Base-by-base conservation (phyloP, 108 stramenopile genomes). In the Nitzschia palea region DNA sequence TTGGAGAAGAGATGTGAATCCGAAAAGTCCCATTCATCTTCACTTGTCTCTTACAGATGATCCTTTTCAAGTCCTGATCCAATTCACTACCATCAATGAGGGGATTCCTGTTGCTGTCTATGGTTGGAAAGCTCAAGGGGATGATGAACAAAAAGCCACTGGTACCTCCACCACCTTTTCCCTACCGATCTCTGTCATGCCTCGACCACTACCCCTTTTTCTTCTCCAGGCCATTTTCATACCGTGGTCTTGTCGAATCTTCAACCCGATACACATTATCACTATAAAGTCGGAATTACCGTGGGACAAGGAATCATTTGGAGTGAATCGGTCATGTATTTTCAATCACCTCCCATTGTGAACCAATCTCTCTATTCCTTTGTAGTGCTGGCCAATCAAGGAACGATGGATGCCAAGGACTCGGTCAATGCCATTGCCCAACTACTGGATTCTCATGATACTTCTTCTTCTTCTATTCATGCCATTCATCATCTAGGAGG, bases 401-500 rank as follows among this genome's bases (percentile, higher is more conserved):
- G 88, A 14, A 44, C 29, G 22, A 26, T 55, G 18, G 67, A 66
- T n/a, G 59, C 65, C 15, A 30, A 42, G 10, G 51, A 78, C 59
- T 66, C 43, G 6, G 67, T 74, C 10, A 9, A 29, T 8, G 63
- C 74, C 42, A 69, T 79, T 67, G 47, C 70, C 29, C 47, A 44
- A 6, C 69, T 56, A 37, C 76, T 79, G 57, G 37, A 40, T 40
- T 6, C 6, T 6, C 47, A 48, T 48, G 47, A 48, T 4, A 48
- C 47, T 10, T 20, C 47, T 5, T 5, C 15, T 48, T 5, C 47
- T 18, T 4, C 47, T 4, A 26, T 55, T 29, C 59, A 68, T 10
- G 70, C 74, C 18, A 75, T 93, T 10, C 87, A 93, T 73, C 86
- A 88, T 54, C 34, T 89, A 36, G 91, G 91, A 4, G 91, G 87